A percentile compares a stretch with the other conserved stretches of the same genome.
These are phyloP conservation scores for Phytophthora tubulina DNA, from an alignment of 352 stramenopile species.

Conservation along the genomic window DNA sequence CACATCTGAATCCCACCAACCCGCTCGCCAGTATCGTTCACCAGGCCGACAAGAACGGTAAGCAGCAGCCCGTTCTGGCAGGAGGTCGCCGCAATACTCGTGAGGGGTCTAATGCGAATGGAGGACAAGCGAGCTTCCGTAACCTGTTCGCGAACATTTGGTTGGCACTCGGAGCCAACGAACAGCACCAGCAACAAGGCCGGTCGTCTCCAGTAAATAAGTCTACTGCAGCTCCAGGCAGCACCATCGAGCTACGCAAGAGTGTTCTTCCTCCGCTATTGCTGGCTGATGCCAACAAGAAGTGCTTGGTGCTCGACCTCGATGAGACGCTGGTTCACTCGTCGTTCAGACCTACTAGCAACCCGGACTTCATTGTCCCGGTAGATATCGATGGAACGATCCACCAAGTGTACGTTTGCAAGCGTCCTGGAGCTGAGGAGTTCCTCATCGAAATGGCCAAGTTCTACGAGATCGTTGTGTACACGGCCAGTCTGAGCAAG, in stretches of 20 bases:
- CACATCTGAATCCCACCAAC: slow-evolving; percentile 45
- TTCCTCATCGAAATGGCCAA: slow-evolving; percentile 97
- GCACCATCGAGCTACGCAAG: slow-evolving; percentile 63
- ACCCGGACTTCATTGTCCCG: slow-evolving; percentile 97
- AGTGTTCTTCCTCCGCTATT: slow-evolving; percentile 59
- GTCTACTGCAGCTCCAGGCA: slow-evolving; percentile 19
- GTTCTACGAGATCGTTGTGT: slow-evolving; percentile 98
- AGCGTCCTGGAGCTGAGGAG: slow-evolving; percentile 94
- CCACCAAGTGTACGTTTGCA: slow-evolving; percentile 92
- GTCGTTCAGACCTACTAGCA: slow-evolving; percentile 94
- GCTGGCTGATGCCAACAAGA: slow-evolving; percentile 76
- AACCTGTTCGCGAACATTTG: slow-evolving; percentile 81
- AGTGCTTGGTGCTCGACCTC: slow-evolving; percentile 95
- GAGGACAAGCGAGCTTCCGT: slow-evolving; percentile 60
- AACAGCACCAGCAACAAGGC: slow-evolving; percentile 59
- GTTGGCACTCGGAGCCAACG: slow-evolving; percentile 65
- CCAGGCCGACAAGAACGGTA: slow-evolving; percentile 71
- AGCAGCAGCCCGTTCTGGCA: slow-evolving; percentile 51
- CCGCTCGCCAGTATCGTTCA: slow-evolving; percentile 73
- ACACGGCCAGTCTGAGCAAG: slow-evolving; percentile 97
- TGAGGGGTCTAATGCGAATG: slow-evolving; percentile 38
- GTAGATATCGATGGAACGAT: slow-evolving; percentile 94
- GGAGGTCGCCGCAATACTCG: slow-evolving; percentile 33
- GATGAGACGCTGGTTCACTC: slow-evolving; percentile 99
- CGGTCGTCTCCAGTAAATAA: slow-evolving; percentile 41